phyloP scores from a whole-genome alignment of 2,329 filamentous ascomycete genomes.

The Talaromyces islandicus region DNA sequence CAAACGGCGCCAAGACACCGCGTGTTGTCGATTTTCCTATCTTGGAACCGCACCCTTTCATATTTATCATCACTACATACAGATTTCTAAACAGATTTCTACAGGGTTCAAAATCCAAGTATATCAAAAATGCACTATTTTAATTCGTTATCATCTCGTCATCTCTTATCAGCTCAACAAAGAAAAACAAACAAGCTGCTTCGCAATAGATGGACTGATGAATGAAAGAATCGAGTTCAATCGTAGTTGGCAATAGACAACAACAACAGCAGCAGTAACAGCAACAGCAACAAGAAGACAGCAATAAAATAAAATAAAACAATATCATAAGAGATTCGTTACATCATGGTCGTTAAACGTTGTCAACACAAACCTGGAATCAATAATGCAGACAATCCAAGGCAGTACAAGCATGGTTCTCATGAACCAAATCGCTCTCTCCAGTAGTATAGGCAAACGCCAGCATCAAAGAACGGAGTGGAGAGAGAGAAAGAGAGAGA shows the following conservation, averaged over 20 bases:
- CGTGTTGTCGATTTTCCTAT: slow-evolving; percentile 10
- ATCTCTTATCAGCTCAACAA: slow-evolving; percentile 6
- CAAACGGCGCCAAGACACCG: slow-evolving; percentile 7
- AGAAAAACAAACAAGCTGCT: slow-evolving; percentile 2
- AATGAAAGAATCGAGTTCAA: not conserved
- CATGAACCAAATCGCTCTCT: not conserved
- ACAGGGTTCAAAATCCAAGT: not conserved
- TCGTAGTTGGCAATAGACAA: not conserved
- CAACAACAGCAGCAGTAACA: not conserved
- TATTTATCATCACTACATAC: not conserved
- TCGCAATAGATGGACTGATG: slow-evolving; percentile 5
- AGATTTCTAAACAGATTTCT: too few relatives aligned
- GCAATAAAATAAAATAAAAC: not conserved
- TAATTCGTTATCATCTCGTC: slow-evolving; percentile 11
- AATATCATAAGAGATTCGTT: slow-evolving; percentile 16
- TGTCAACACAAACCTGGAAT: slow-evolving; percentile 1
- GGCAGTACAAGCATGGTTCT: not conserved
- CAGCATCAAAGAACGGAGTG: not conserved
- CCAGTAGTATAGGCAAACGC: not conserved
- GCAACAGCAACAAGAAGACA: not conserved
- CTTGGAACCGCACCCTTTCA: not conserved
- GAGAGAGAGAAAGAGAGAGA: not conserved
- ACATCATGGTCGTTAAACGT: slow-evolving; percentile 17
- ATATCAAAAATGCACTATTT: not conserved
- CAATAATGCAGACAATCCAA: not conserved